Evolutionary conservation across 2,329 filamentous ascomycete species (phyloP).

Genomic region (Periconia macrospinosa): DNA sequence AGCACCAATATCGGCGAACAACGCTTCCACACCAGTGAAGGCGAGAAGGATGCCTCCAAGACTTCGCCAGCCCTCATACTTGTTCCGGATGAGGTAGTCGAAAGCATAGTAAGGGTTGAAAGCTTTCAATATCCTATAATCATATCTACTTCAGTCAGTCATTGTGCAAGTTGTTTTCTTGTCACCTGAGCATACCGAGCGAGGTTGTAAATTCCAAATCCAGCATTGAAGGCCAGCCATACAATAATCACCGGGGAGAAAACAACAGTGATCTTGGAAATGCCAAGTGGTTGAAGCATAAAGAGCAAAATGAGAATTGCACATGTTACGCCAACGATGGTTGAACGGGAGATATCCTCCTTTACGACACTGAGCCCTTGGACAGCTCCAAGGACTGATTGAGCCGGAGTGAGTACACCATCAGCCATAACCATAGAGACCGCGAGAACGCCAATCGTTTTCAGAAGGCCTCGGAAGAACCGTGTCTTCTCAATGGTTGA

Average conservation of each 20-base stretch:
- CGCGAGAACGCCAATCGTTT: constrained; percentile 65
- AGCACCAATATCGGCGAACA: constrained; percentile 77
- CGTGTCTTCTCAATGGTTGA: constrained; percentile 60
- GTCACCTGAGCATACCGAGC: constrained; percentile 18
- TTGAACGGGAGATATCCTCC: constrained; percentile 57
- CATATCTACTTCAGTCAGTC: constrained; percentile 38
- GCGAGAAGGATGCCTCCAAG: constrained; percentile 72
- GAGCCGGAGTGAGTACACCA: constrained; percentile 69
- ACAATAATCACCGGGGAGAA: constrained; percentile 70
- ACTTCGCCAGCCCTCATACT: constrained; percentile 63
- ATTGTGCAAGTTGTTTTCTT: background rate
- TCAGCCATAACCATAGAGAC: constrained; percentile 70
- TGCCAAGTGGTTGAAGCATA: constrained; percentile 66
- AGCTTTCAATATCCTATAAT: constrained; percentile 54
- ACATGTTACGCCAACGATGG: constrained; percentile 66
- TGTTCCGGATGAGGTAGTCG: constrained; percentile 62
- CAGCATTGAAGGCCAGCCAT: constrained; percentile 67
- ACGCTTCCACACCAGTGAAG: constrained; percentile 76
- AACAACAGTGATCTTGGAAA: constrained; percentile 58
- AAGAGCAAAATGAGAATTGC: constrained; percentile 67
- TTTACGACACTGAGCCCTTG: constrained; percentile 63
- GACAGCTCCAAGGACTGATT: constrained; percentile 70
- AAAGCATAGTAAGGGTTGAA: constrained; percentile 62
- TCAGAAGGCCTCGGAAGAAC: constrained; percentile 57
- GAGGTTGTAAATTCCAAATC: constrained; percentile 61